phyloP scores from a whole-genome alignment of 2,329 filamentous ascomycete species.

The Daldinia sp. region DNA sequence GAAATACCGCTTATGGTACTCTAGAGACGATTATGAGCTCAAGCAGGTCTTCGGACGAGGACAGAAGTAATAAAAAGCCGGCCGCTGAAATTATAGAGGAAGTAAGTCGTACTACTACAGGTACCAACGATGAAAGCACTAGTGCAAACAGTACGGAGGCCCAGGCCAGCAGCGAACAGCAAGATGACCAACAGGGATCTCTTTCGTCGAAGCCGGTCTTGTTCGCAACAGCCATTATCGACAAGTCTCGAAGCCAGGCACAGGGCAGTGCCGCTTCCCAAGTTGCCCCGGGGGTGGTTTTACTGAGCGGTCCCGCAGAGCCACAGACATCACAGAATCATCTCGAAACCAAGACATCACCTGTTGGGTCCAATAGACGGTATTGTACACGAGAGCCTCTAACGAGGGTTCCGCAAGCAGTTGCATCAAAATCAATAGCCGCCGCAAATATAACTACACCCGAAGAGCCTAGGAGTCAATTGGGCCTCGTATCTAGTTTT shows the following conservation, averaged over 20 bases:
- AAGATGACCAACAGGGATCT: conserved; percentile 36
- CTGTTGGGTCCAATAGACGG: conserved; percentile 38
- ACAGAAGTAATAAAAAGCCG: conserved; percentile 66
- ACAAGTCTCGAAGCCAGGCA: conserved; percentile 49
- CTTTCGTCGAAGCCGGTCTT: conserved; percentile 51
- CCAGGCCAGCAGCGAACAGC: conserved; percentile 37
- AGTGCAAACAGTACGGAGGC: conserved; percentile 46
- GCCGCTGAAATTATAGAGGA: conserved; percentile 64
- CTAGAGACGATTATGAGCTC: conserved; percentile 73
- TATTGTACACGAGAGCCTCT: conserved; percentile 42
- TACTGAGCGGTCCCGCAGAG: conserved; percentile 64
- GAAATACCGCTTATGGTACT: conserved; percentile 66
- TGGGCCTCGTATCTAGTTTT: conserved; percentile 50
- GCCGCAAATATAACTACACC: conserved; percentile 41
- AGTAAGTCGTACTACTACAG: conserved; percentile 56
- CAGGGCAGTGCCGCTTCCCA: conserved; percentile 44
- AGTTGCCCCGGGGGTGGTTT: conserved; percentile 50
- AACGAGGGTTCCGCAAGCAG: conserved; percentile 33
- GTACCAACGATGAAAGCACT: conserved; percentile 42
- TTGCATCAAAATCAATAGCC: conserved; percentile 42
- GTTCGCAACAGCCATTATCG: conserved; percentile 58
- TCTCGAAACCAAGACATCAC: conserved; percentile 55
- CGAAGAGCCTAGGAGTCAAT: conserved; percentile 34
- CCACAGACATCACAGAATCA: conserved; percentile 64
- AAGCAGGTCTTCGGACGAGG: conserved; percentile 70